Percentiles rank a stretch among this genome's conserved stretches.
phyloP scores from a whole-genome alignment of 345 rosid species.

The Eucalyptus cloeziana region DNA sequence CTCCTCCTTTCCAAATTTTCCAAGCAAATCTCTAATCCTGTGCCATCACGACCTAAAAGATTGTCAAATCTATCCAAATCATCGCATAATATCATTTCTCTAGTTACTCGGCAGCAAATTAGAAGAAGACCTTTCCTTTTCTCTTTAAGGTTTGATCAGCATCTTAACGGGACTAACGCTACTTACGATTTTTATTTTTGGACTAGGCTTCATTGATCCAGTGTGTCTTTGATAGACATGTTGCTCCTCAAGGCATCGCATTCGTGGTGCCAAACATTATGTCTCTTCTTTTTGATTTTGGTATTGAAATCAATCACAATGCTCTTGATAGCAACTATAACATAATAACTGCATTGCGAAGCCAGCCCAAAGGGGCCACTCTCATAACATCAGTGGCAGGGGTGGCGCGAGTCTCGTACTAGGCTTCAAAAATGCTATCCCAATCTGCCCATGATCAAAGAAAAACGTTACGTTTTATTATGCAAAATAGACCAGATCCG shows the following conservation, averaged over 20 bases:
- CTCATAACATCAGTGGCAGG: neutral
- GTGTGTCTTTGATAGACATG: neutral
- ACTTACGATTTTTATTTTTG: neutral
- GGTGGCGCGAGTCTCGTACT: neutral
- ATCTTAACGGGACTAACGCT: neutral
- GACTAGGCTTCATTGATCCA: neutral
- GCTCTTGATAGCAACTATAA: neutral
- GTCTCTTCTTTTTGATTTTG: neutral
- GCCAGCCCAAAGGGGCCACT: neutral
- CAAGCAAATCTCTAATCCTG: neutral
- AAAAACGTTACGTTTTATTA: neutral
- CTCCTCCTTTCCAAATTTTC: neutral
- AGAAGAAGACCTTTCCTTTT: neutral
- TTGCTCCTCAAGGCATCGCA: neutral
- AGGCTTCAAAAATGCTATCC: neutral
- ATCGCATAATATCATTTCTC: neutral
- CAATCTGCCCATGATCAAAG: neutral
- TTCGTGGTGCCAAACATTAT: neutral
- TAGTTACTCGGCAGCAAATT: neutral
- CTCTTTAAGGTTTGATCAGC: neutral
- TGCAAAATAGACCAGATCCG: neutral
- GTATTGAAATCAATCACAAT: neutral
- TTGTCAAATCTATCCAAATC: neutral
- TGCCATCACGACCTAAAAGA: neutral
- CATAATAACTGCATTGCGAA: neutral